phyloP scores from a whole-genome alignment of 768 basidiomycete genomes.

The Boletus vermiculosoides region DNA sequence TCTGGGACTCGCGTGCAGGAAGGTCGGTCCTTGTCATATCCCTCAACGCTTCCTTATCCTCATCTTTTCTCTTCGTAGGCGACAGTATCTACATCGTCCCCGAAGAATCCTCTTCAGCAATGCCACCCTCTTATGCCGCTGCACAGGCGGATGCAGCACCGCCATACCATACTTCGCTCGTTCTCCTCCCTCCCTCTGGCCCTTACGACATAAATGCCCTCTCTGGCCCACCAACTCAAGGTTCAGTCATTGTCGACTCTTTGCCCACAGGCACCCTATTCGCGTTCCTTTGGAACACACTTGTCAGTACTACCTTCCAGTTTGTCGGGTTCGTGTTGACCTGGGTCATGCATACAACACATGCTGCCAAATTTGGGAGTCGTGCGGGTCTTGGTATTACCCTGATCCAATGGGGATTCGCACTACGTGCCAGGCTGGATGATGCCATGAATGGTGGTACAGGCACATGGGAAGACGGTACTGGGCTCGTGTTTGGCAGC shows the following conservation, averaged over 20 bases:
- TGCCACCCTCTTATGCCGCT: conserved; percentile 88
- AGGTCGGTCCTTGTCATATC: conserved; percentile 34
- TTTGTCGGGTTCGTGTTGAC: conserved; percentile 93
- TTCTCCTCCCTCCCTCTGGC: conserved; percentile 69
- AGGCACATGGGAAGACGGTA: conserved; percentile 30
- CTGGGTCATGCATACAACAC: conserved; percentile 90
- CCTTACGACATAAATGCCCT: conserved; percentile 43
- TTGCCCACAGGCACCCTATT: conserved; percentile 82
- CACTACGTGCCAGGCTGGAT: conserved; percentile 58
- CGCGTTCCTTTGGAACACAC: conserved; percentile 87
- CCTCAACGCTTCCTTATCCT: background rate
- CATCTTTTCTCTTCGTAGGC: conserved; percentile 40
- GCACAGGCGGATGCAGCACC: conserved; percentile 96
- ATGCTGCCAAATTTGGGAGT: conserved; percentile 90
- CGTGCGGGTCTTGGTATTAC: conserved; percentile 95
- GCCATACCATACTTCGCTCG: conserved; percentile 95
- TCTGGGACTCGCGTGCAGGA: conserved; percentile 57
- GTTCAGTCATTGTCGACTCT: conserved; percentile 88
- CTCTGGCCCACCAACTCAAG: conserved; percentile 36
- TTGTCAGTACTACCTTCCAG: conserved; percentile 96
- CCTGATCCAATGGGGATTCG: conserved; percentile 93
- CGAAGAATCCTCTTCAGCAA: conserved; percentile 78
- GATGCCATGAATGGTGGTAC: conserved; percentile 33
- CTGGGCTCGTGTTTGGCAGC: conserved; percentile 42
- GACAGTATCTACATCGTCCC: conserved; percentile 75